phyloP scores from a whole-genome alignment of 2,329 filamentous ascomycete genomes.

The Teratosphaeria viscida region DNA sequence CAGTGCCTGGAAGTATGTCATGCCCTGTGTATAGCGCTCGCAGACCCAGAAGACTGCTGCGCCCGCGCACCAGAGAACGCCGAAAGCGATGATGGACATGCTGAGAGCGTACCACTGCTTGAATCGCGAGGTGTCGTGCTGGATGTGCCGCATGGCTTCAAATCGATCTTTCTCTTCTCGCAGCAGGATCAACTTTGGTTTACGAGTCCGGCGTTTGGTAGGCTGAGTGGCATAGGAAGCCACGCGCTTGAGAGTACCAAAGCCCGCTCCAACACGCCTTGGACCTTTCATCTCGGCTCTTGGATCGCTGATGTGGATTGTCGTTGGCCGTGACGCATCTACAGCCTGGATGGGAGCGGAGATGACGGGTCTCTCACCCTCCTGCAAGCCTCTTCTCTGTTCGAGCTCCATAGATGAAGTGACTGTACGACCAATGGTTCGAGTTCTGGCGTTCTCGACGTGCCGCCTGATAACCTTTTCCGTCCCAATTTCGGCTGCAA shows the following conservation, averaged over 20 bases:
- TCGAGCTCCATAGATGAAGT: slow-evolving; percentile 42
- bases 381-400: background rate
- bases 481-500: slow-evolving; percentile 48
- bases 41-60: slow-evolving; percentile 62
- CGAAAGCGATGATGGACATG: slow-evolving; percentile 57
- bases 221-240: slow-evolving; percentile 9
- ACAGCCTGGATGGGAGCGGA: slow-evolving; percentile 7
- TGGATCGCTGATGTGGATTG: slow-evolving; percentile 6
- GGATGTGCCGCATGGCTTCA: slow-evolving; percentile 59
- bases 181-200: slow-evolving; percentile 44
- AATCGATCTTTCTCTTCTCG: slow-evolving; percentile 39
- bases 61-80: slow-evolving; percentile 69
- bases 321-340: background rate
- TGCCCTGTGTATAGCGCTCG: slow-evolving; percentile 42
- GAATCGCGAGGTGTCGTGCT: slow-evolving; percentile 52
- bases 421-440: slow-evolving; percentile 45
- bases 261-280: slow-evolving; percentile 1
- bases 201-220: slow-evolving; percentile 11
- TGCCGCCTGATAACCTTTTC: slow-evolving; percentile 54
- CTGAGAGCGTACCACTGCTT: slow-evolving; percentile 65
- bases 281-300: background rate
- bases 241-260: slow-evolving; percentile 10
- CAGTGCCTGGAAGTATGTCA: slow-evolving; percentile 69
- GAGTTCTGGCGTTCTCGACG: slow-evolving; percentile 42
- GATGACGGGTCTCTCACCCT: slow-evolving; percentile 7